These are phyloP conservation scores for Helianthus annuus DNA, from an alignment of 129 eudicot species.

Conservation along the genomic window HanXRQr2.0-SUNRISE NC_035433.2:149455869-149456368, in stretches of 20 bases:
- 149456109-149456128: conserved; percentile 49
- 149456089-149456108: conserved; percentile 70
- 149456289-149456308: conserved; percentile 47
- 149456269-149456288: conserved; percentile 63
- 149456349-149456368: conserved; percentile 63
- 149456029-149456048: conserved; percentile 47
- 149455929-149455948: conserved; percentile 39
- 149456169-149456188: conserved; percentile 49
- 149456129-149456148: conserved; percentile 58
- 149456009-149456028: conserved; percentile 43
- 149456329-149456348: conserved; percentile 47
- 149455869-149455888: conserved; percentile 57
- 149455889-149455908: conserved; percentile 86
- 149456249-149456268: conserved; percentile 49
- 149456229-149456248: conserved; percentile 36
- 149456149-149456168: conserved; percentile 65
- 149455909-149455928: conserved; percentile 60
- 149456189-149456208: background rate
- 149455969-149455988: conserved; percentile 43
- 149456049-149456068: conserved; percentile 60
- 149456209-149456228: background rate
- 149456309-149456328: conserved; percentile 56
- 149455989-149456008: conserved; percentile 62
- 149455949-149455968: conserved; percentile 21
- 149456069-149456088: conserved; percentile 53